Conservation (phyloP, 441 rosid genomes). For the Adansonia madagascariensis region DNA sequence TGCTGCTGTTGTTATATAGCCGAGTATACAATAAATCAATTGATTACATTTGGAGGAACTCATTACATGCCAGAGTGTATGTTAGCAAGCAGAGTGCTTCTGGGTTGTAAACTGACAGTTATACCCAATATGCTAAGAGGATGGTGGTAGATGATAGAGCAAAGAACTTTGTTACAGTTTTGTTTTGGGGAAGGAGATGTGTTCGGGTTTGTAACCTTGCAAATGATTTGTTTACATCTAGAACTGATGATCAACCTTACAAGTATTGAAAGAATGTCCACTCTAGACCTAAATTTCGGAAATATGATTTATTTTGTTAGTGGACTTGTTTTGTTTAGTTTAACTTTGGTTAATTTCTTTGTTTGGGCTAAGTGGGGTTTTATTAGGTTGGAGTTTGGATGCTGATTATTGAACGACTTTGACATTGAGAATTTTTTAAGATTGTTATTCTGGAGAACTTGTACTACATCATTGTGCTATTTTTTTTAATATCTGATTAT, state of each 20-base stretch:
- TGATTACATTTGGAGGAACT: constrained; percentile 4
- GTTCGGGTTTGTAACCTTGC: not conserved
- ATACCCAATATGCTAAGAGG: not conserved
- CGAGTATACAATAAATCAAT: not conserved
- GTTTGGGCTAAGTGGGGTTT: not conserved
- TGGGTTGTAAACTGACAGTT: not conserved
- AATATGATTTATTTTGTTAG: not conserved
- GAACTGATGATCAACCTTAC: not conserved
- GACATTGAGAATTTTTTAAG: too few relatives aligned
- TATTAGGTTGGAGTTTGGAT: too few relatives aligned
- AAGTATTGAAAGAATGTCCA: not conserved
- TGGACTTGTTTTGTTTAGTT: not conserved
- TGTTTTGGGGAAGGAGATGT: not conserved
- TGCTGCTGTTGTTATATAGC: constrained; percentile 12
- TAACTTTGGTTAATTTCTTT: too few relatives aligned
- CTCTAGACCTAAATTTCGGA: not conserved
- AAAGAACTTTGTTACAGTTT: not conserved
- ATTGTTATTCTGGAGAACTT: too few relatives aligned
- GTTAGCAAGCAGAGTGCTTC: not conserved
- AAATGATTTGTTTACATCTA: not conserved
- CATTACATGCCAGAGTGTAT: not conserved
- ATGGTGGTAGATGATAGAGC: not conserved
- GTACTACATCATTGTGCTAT: too few relatives aligned
- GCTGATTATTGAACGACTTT: too few relatives aligned
- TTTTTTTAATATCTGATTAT: not conserved